Conservation (phyloP, 78 protist genomes). For the Dictyostelium intermedium region DNA sequence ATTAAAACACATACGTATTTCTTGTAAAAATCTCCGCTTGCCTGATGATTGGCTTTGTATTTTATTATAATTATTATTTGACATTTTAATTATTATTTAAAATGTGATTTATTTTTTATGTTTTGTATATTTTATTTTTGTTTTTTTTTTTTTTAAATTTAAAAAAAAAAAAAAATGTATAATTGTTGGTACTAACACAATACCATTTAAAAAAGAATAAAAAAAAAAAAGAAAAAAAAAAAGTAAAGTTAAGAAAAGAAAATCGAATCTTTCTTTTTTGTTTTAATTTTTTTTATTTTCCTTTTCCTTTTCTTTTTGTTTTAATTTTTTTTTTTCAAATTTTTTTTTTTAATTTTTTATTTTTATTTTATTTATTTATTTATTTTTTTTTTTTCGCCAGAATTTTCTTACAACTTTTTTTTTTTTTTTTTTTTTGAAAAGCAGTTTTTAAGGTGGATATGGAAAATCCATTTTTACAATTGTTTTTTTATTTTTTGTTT, state of each 20-base stretch:
- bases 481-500: neutral
- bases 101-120: neutral
- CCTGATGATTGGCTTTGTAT: conserved; percentile 42
- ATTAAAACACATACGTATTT: conserved; percentile 18
- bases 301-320: neutral
- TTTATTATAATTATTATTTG: conserved; percentile 14
- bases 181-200: neutral
- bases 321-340: no score
- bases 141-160: neutral
- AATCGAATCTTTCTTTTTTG: neutral
- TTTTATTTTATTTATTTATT: no score
- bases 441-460: no score
- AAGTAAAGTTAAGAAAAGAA: neutral
- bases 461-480: neutral
- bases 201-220: neutral
- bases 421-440: no score
- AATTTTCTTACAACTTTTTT: no score
- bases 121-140: neutral
- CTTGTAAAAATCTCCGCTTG: conserved; percentile 63
- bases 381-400: neutral
- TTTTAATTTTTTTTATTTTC: neutral
- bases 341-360: no score
- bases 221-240: neutral
- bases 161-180: neutral
- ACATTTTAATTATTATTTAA: neutral